Evolutionary conservation across 805 yeast species (phyloP).

Genomic region (Metschnikowia picachoensis): DNA sequence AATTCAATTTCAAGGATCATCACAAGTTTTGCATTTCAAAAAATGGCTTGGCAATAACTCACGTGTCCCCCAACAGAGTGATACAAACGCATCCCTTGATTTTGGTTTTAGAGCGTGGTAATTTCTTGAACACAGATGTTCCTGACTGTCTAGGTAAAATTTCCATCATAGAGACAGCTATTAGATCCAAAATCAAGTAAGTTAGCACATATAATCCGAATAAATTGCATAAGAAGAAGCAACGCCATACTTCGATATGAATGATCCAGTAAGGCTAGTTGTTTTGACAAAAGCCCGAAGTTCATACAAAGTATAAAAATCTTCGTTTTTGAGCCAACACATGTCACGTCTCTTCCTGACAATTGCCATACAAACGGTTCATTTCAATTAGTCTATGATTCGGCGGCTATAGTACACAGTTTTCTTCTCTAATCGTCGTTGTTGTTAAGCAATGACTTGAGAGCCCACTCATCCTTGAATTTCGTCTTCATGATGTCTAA

Average conservation of each 20-base stretch:
- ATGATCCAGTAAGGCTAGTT: too few species aligned
- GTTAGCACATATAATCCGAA: slow-evolving; percentile 3
- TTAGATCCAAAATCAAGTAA: slow-evolving; percentile 24
- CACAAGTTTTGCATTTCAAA: slow-evolving; percentile 80
- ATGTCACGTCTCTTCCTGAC: too few species aligned
- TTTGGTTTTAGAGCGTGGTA: slow-evolving; percentile 39
- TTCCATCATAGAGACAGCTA: slow-evolving; percentile 58
- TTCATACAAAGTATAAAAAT: too few species aligned
- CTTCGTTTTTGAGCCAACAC: too few species aligned
- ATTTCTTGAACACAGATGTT: slow-evolving; percentile 36
- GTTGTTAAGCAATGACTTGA: slow-evolving; percentile 66
- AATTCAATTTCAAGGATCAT: slow-evolving; percentile 94
- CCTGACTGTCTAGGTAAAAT: slow-evolving; percentile 43
- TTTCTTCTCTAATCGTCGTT: slow-evolving; percentile 31
- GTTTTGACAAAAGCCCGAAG: too few species aligned
- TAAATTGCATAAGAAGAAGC: not conserved
- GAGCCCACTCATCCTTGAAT: slow-evolving; percentile 90
- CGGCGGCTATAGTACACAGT: slow-evolving; percentile 2
- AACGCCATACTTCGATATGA: too few species aligned
- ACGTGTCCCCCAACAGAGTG: slow-evolving; percentile 72
- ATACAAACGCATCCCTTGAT: slow-evolving; percentile 63
- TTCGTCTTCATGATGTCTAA: slow-evolving; percentile 69
- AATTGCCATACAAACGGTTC: too few species aligned
- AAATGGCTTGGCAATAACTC: slow-evolving; percentile 71
- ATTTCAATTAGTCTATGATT: not conserved